Percentiles rank a stretch among this genome's conserved stretches.
Evolutionary conservation across 345 rosid genomes (phyloP).

Genomic region (Gossypium rotundifolium): DNA sequence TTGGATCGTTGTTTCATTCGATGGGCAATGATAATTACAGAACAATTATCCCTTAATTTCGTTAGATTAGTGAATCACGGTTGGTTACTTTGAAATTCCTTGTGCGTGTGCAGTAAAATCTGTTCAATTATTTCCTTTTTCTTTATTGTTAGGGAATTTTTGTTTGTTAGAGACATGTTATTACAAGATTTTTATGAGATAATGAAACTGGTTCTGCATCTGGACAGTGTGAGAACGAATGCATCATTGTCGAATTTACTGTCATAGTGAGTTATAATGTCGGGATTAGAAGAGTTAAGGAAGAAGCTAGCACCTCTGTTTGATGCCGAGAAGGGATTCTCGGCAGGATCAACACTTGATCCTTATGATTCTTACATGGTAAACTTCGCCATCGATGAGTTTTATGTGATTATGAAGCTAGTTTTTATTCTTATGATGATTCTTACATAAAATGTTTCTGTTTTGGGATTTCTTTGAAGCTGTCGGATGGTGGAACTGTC

Average conservation of each 20-base stretch:
- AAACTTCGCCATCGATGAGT: conserved; percentile 13
- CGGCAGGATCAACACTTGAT: conserved; percentile 58
- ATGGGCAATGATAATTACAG: not conserved
- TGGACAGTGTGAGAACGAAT: not conserved
- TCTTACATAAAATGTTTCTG: not conserved
- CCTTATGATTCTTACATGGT: conserved; percentile 75
- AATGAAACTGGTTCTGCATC: not conserved
- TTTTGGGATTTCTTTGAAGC: conserved; percentile 32
- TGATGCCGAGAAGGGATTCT: conserved; percentile 88
- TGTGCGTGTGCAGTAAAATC: not conserved
- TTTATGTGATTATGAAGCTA: not conserved
- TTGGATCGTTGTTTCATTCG: not conserved
- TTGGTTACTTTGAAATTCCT: not conserved
- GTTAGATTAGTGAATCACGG: not conserved
- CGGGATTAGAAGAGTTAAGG: conserved; percentile 80
- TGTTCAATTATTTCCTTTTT: not conserved
- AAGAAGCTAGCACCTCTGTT: conserved; percentile 85
- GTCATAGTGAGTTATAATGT: conserved; percentile 41
- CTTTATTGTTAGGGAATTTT: not conserved
- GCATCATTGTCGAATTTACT: not conserved
- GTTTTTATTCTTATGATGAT: not conserved
- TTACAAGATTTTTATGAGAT: not conserved
- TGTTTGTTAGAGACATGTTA: not conserved
- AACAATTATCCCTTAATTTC: not conserved
- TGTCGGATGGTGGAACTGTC: conserved; percentile 86